Evolutionary conservation across 2,329 filamentous ascomycete species (phyloP).

Genomic region (Xylariaceae sp.): DNA sequence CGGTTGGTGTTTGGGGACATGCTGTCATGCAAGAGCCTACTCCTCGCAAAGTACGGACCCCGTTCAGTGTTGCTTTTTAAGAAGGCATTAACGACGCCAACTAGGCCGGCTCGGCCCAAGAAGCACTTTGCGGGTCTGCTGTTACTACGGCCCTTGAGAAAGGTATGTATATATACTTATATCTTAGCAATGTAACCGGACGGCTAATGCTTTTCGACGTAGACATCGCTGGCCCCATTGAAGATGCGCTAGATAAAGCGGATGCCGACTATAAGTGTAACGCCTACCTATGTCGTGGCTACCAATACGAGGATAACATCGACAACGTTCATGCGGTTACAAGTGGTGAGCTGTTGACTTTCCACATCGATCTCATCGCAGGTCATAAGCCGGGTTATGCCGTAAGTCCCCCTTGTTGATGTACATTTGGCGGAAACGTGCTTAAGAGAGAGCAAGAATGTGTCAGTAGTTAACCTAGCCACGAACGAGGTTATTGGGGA

Average conservation of each 20-base stretch:
- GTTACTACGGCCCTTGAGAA: slow-evolving; percentile 26
- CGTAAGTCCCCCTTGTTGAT: slow-evolving; percentile 18
- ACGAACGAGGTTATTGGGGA: slow-evolving; percentile 52
- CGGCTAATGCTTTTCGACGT: not conserved
- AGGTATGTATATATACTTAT: slow-evolving; percentile 8
- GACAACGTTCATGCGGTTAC: slow-evolving; percentile 32
- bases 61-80: not conserved
- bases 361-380: slow-evolving; percentile 43
- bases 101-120: slow-evolving; percentile 29
- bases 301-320: slow-evolving; percentile 37
- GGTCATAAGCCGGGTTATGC: slow-evolving; percentile 41
- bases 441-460: slow-evolving; percentile 40
- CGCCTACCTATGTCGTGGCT: slow-evolving; percentile 36
- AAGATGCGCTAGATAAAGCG: slow-evolving; percentile 27
- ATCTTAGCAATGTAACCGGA: not conserved
- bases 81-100: not conserved
- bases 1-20: slow-evolving; percentile 13
- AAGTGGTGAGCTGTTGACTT: slow-evolving; percentile 41
- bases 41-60: slow-evolving; percentile 6
- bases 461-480: slow-evolving; percentile 51
- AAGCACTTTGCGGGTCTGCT: slow-evolving; percentile 26
- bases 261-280: slow-evolving; percentile 34
- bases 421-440: slow-evolving; percentile 14
- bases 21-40: slow-evolving; percentile 17
- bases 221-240: slow-evolving; percentile 34